Evolutionary conservation across 2,329 filamentous ascomycete species (phyloP).

Genomic region (Clarireedia sp.): DNA sequence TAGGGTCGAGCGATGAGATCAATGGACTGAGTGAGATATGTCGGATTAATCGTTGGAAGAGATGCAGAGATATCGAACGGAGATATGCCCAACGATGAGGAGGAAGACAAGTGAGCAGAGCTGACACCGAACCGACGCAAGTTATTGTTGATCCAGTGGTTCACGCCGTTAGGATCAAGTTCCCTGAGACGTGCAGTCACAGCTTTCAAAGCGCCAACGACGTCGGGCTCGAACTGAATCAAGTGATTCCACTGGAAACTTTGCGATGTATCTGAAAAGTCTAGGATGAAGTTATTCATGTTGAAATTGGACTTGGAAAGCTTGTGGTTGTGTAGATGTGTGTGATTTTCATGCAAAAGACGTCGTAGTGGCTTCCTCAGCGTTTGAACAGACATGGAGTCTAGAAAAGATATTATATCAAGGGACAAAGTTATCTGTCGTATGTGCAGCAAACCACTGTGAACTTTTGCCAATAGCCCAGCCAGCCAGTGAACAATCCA

Average conservation of each 20-base stretch:
- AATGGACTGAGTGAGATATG: not conserved
- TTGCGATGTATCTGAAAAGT: not conserved
- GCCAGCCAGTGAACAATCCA: too few relatives aligned
- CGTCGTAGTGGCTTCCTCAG: too few relatives aligned
- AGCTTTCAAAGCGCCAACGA: not conserved
- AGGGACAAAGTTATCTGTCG: too few relatives aligned
- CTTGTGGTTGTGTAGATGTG: too few relatives aligned
- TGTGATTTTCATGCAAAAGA: too few relatives aligned
- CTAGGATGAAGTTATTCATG: not conserved
- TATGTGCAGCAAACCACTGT: too few relatives aligned
- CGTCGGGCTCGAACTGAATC: not conserved
- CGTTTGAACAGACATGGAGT: too few relatives aligned
- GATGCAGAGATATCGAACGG: not conserved
- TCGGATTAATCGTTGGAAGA: not conserved
- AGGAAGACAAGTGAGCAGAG: not conserved
- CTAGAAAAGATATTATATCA: too few relatives aligned
- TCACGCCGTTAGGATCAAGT: not conserved
- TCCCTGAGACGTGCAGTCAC: not conserved
- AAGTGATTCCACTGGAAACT: not conserved
- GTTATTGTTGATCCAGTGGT: not conserved
- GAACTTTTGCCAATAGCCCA: too few relatives aligned
- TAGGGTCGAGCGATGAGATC: too few relatives aligned
- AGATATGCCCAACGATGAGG: not conserved
- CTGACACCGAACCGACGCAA: not conserved
- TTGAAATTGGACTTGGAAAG: too few relatives aligned